phyloP scores from a whole-genome alignment of 129 eudicot species.

The Erigeron canadensis region DNA sequence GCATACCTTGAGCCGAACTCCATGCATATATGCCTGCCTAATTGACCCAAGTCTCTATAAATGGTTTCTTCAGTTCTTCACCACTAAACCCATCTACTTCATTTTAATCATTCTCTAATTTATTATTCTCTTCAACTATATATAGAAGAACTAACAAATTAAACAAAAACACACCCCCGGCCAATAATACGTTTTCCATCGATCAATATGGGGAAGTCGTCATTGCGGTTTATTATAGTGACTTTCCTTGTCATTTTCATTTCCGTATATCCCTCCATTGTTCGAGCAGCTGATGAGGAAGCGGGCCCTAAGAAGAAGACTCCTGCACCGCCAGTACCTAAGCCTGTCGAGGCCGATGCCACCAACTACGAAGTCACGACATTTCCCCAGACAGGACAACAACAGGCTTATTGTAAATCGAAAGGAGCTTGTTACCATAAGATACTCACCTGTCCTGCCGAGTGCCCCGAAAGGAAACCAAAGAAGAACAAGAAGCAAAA shows the following conservation, averaged over 20 bases:
- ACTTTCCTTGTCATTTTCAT: slow-evolving; percentile 46
- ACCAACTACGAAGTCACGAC: slow-evolving; percentile 38
- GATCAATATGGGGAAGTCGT: slow-evolving; percentile 35
- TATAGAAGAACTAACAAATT: not conserved
- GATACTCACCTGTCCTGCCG: slow-evolving; percentile 56
- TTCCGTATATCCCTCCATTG: slow-evolving; percentile 35
- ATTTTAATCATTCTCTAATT: not conserved
- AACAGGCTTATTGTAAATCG: slow-evolving; percentile 47
- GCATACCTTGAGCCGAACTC: slow-evolving; percentile 28
- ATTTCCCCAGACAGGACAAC: slow-evolving; percentile 43
- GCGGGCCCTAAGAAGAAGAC: slow-evolving; percentile 2
- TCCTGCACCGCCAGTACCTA: not conserved
- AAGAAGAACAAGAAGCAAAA: slow-evolving; percentile 63
- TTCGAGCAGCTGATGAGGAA: slow-evolving; percentile 29
- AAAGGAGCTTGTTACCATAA: slow-evolving; percentile 39
- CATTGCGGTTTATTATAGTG: slow-evolving; percentile 30
- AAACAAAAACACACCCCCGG: not conserved
- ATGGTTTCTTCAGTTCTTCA: slow-evolving; percentile 9
- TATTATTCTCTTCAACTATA: not conserved
- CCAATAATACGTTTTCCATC: no score
- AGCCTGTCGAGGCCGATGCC: slow-evolving; percentile 29
- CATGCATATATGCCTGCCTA: no score
- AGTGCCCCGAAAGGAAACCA: slow-evolving; percentile 70
- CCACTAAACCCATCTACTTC: slow-evolving; percentile 20
- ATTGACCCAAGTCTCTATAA: slow-evolving; percentile 17